Evolutionary conservation across 2,329 filamentous ascomycete species (phyloP).

Genomic region (Mollisiaceae sp.): DNA sequence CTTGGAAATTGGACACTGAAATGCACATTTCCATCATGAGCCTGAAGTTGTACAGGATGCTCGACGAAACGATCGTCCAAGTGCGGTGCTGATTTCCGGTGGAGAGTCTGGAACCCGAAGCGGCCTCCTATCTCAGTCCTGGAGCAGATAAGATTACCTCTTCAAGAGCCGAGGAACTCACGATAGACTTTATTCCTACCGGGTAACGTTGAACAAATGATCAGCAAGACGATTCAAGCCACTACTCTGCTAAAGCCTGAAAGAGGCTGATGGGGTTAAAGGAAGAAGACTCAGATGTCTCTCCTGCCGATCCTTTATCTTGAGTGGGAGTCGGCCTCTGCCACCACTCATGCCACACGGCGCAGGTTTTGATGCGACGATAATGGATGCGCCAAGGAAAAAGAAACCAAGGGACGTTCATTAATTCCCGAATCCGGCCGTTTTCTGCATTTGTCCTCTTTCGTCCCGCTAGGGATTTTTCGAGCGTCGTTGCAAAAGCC

Average conservation of each 20-base stretch:
- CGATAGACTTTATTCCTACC: constrained; percentile 8
- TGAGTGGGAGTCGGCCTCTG: neutral
- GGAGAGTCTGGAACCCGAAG: constrained; percentile 18
- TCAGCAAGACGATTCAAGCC: constrained; percentile 14
- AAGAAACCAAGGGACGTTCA: constrained; percentile 19
- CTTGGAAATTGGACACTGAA: constrained; percentile 8
- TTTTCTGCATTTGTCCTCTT: neutral
- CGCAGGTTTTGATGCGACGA: constrained; percentile 22
- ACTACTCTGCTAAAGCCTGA: neutral
- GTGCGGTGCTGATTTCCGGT: constrained; percentile 14
- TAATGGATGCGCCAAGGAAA: constrained; percentile 25
- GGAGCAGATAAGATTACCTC: constrained; percentile 20
- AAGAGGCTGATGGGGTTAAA: constrained; percentile 26
- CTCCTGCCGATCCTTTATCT: constrained; percentile 19
- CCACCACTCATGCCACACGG: constrained; percentile 21
- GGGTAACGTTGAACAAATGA: constrained; percentile 7
- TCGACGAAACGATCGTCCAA: constrained; percentile 8
- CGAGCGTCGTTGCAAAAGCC: neutral
- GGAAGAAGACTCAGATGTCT: constrained; percentile 18
- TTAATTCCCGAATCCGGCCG: constrained; percentile 21
- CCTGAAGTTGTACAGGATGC: constrained; percentile 22
- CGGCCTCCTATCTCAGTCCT: constrained; percentile 8
- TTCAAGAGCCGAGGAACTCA: constrained; percentile 11
- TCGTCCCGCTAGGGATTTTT: constrained; percentile 9
- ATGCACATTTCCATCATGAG: constrained; percentile 8